Evolutionary conservation across 1,284 basidiomycete genomes (phyloP).

Genomic region (Agroathelia rolfsii): DNA sequence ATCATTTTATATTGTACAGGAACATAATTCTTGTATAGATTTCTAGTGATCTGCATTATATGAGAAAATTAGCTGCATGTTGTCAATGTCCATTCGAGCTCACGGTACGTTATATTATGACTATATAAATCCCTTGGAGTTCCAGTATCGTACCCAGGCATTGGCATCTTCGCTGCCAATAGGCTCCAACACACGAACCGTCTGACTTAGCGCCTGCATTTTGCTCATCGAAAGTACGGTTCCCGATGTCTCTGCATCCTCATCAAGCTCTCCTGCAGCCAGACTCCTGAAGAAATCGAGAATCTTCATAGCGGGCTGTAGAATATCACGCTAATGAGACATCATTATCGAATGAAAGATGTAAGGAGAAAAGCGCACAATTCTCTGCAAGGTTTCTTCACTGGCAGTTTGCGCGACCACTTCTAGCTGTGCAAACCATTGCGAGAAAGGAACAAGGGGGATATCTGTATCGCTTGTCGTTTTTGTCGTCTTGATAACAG

Average conservation of each 20-base stretch:
- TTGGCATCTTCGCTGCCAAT: slow-evolving; percentile 15
- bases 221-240: slow-evolving; percentile 17
- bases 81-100: too few species aligned
- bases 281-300: slow-evolving; percentile 22
- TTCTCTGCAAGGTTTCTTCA: slow-evolving; percentile 12
- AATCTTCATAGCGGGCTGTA: slow-evolving; percentile 27
- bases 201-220: slow-evolving; percentile 14
- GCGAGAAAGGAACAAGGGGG: slow-evolving; percentile 18
- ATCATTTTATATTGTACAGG: too few species aligned
- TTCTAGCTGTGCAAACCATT: slow-evolving; percentile 23
- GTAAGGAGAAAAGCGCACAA: too few species aligned
- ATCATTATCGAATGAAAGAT: too few species aligned
- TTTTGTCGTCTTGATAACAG: slow-evolving; percentile 13
- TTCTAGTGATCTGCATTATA: too few species aligned
- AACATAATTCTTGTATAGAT: too few species aligned
- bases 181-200: slow-evolving; percentile 15
- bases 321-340: not conserved
- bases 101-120: too few species aligned
- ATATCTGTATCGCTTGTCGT: slow-evolving; percentile 11
- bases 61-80: too few species aligned
- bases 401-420: slow-evolving; percentile 10
- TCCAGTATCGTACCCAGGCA: slow-evolving; percentile 21
- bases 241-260: too few species aligned
- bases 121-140: slow-evolving; percentile 7
- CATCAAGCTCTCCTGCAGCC: too few species aligned